Evolutionary conservation across 352 stramenopile genomes (phyloP).

Genomic region (Phytophthora melonis): DNA sequence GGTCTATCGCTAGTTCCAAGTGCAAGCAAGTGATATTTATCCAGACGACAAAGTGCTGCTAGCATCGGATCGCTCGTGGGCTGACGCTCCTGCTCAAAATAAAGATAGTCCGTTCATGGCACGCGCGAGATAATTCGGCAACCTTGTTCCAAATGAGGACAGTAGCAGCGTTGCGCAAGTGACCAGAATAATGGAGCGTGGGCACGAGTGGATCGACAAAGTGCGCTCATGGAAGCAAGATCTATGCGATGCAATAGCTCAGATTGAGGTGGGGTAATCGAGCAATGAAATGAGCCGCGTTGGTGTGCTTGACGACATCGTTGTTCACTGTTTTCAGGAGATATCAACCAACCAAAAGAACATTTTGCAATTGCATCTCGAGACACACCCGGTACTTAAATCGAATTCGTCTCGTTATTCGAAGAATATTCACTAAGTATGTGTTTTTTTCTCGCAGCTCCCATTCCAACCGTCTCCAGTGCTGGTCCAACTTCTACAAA

Average conservation of each 20-base stretch:
- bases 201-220: constrained; percentile 11
- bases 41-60: neutral
- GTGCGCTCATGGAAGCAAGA: constrained; percentile 16
- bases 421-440: neutral
- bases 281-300: neutral
- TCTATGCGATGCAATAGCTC: constrained; percentile 22
- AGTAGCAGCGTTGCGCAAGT: neutral
- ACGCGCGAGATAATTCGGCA: constrained; percentile 2
- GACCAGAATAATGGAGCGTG: constrained; percentile 8
- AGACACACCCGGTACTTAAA: constrained; percentile 49
- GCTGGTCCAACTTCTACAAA: constrained; percentile 53
- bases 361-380: constrained; percentile 54
- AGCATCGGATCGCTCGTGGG: constrained; percentile 3
- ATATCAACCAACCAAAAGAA: constrained; percentile 45
- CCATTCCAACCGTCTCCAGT: constrained; percentile 65
- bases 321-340: constrained; percentile 10
- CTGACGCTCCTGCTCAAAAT: constrained; percentile 29
- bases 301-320: neutral
- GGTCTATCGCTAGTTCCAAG: constrained; percentile 20
- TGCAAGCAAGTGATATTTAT: constrained; percentile 32
- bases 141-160: constrained; percentile 4
- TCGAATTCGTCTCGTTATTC: neutral
- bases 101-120: constrained; percentile 26
- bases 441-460: constrained; percentile 31
- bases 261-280: constrained; percentile 30